Conservation (phyloP, 139 green algal genomes). For the Asterochloris erici region DNA sequence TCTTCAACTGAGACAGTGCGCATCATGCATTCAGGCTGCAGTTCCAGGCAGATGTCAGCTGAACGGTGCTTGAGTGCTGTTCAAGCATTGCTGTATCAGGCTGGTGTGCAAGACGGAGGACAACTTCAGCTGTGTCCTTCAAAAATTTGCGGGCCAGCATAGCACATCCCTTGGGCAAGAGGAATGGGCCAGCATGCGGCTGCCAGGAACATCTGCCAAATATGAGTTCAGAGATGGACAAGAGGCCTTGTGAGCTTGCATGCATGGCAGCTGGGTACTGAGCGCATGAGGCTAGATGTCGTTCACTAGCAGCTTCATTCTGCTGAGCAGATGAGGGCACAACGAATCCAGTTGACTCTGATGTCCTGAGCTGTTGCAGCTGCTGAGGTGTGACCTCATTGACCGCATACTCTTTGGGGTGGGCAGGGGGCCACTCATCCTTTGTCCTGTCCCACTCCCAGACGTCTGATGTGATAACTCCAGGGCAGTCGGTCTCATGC, state of each 20-base stretch:
- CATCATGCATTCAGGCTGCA: no score
- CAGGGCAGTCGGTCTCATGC: slow-evolving; percentile 18
- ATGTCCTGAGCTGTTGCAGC: slow-evolving; percentile 1
- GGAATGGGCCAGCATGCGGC: neutral
- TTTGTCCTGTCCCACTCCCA: slow-evolving; percentile 3
- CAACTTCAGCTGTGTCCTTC: slow-evolving; percentile 1
- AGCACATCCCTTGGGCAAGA: slow-evolving; percentile 6
- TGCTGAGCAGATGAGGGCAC: slow-evolving; percentile 5
- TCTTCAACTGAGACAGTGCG: no score
- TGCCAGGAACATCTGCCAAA: slow-evolving; percentile 3
- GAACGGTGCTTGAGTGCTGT: neutral
- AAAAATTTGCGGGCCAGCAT: slow-evolving; percentile 14
- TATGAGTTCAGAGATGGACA: slow-evolving; percentile 5
- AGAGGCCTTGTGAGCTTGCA: neutral
- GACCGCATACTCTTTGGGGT: slow-evolving; percentile 11
- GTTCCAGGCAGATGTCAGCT: no score
- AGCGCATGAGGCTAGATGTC: neutral
- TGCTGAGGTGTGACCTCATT: neutral
- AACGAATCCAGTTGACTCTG: neutral
- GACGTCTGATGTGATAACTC: slow-evolving; percentile 6
- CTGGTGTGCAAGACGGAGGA: slow-evolving; percentile 4
- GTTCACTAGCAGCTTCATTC: neutral
- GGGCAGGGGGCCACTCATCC: slow-evolving; percentile 5
- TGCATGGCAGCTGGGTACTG: neutral
- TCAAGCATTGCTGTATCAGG: slow-evolving; percentile 5